Percentiles rank a stretch among this genome's conserved stretches.
These are phyloP conservation scores for Aspergillus glaucus DNA, from an alignment of 2,329 filamentous ascomycete species.

Conservation along the genomic window DNA sequence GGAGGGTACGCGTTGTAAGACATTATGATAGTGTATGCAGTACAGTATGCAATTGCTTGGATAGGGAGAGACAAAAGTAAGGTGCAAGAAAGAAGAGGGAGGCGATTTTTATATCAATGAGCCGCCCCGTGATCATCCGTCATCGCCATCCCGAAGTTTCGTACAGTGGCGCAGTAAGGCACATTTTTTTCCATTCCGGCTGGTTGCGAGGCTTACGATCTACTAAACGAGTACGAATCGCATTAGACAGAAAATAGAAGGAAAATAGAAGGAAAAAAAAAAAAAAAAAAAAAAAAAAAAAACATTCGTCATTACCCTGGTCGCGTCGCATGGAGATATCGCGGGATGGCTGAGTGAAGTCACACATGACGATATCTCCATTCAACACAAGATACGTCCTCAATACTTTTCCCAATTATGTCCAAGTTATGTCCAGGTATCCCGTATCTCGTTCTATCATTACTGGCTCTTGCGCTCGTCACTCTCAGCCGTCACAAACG, in stretches of 20 bases:
- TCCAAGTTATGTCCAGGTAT: neutral
- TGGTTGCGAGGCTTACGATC: neutral
- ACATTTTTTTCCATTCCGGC: neutral
- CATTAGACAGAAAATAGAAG: neutral
- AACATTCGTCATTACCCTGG: too few relatives aligned
- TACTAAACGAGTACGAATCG: neutral
- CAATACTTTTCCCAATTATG: too few relatives aligned
- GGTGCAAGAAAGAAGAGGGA: neutral
- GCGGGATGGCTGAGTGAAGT: too few relatives aligned
- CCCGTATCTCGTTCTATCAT: neutral
- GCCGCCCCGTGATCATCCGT: neutral
- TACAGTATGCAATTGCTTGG: neutral
- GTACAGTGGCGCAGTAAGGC: conserved; percentile 1
- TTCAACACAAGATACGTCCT: too few relatives aligned
- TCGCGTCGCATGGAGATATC: too few relatives aligned
- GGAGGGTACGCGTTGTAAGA: conserved; percentile 5
- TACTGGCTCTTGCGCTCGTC: conserved; percentile 16
- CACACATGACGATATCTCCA: too few relatives aligned
- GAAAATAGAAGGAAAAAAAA: too few relatives aligned
- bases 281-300: too few relatives aligned
- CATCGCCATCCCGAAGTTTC: neutral
- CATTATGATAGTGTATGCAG: neutral
- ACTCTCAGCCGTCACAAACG: conserved; percentile 28
- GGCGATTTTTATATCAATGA: neutral
- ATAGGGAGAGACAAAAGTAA: neutral